Evolutionary conservation across 2,329 filamentous ascomycete genomes (phyloP), one percentile per base, ranked within the genome.

Genomic region (Nannizziopsis arthrosporioides): DNA sequence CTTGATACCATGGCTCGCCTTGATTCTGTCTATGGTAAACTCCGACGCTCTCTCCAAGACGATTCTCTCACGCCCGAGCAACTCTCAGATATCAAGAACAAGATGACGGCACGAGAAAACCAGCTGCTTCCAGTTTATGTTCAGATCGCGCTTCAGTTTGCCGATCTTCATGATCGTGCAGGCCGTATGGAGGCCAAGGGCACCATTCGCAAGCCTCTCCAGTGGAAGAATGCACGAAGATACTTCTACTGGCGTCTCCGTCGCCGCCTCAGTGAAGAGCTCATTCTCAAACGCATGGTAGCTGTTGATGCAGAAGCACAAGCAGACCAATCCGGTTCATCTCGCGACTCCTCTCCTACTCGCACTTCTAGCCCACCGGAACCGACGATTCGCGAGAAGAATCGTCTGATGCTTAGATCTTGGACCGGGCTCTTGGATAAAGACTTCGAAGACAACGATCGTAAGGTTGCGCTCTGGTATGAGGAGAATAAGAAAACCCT

Each of bases 211-310:
- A 78, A 85, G 59, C 72, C 81, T 10, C 76, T 98, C 36, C 78
- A 83, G 61, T 96, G 90, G 92, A 75, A 79, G 65, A 84, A 94
- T 59, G 82, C 90, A 8, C 83, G 92, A 56, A 84, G 90, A 63
- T 96, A 92, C 85, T 96, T 98, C 77, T 98, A 96, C 84, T 98
- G 93, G 92, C 90, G 92, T 69, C 82, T 95, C 54, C 89, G 93
- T 68, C 85, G 92, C 65, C 81, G 92, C 71, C 77, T 98, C 64
- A 96, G 93, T 69, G 92, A 98, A 73, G 92, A 98, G 72, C 86
- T 93, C 68, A 87, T 98, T 59, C 77, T 98, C 66, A 92, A 89
- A 73, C 87, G 87, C 70, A 86, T 98, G 78, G 65, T 62, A 55
- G 74, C 52, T 55, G 66, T 61, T 55, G 67, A 52, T 55, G 44